These are phyloP conservation scores for Plasmopara halstedii DNA, from an alignment of 352 stramenopile species.

Conservation along the genomic window DNA sequence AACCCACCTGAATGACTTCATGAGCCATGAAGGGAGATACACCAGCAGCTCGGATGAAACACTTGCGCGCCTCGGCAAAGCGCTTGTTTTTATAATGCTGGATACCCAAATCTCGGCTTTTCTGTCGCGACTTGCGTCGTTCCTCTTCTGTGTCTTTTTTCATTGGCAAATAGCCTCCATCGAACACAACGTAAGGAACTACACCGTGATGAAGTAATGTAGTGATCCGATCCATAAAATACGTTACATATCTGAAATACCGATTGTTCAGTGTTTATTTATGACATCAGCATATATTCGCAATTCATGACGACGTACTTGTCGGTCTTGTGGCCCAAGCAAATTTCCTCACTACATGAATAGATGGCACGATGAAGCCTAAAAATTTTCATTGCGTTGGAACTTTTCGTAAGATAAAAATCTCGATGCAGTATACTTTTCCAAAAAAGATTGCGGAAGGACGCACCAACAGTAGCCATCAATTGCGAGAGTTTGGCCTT, in stretches of 20 bases:
- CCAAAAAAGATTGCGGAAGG: not conserved
- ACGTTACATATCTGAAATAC: conserved; percentile 55
- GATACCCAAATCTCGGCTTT: conserved; percentile 59
- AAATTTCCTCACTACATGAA: conserved; percentile 66
- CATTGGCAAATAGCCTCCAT: conserved; percentile 63
- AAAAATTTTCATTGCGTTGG: not conserved
- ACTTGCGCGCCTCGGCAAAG: conserved; percentile 57
- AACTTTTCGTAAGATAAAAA: not conserved
- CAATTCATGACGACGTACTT: conserved; percentile 33
- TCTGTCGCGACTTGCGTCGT: conserved; percentile 50
- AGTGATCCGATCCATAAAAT: conserved; percentile 61
- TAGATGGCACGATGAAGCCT: conserved; percentile 80
- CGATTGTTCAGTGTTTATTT: not conserved
- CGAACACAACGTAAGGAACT: conserved; percentile 72
- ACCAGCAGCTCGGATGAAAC: conserved; percentile 61
- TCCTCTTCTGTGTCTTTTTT: conserved; percentile 76
- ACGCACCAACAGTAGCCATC: conserved; percentile 80
- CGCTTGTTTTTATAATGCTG: conserved; percentile 48
- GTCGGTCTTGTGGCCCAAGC: conserved; percentile 54
- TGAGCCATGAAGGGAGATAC: conserved; percentile 78
- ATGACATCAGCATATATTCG: not conserved
- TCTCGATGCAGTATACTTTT: not conserved
- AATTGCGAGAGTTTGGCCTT: conserved; percentile 58
- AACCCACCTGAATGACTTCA: conserved; percentile 57
- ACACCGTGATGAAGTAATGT: conserved; percentile 46